phyloP scores from a whole-genome alignment of 768 basidiomycete species.

The Mycena vitilis region DNA sequence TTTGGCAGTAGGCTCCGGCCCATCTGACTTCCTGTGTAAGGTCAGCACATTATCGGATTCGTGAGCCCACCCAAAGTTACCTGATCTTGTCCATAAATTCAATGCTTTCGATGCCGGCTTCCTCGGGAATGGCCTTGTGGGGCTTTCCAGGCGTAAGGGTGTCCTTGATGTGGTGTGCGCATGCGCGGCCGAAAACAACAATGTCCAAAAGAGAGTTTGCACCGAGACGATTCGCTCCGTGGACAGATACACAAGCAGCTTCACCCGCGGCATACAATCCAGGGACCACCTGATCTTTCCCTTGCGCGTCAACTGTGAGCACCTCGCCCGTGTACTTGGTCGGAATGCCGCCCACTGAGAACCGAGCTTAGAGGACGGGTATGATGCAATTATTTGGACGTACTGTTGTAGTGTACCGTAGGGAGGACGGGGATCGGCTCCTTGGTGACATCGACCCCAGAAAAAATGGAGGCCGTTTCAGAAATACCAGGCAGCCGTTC shows the following conservation, averaged over 20 bases:
- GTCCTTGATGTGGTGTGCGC: conserved; percentile 96
- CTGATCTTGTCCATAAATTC: conserved; percentile 91
- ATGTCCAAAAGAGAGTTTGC: conserved; percentile 99
- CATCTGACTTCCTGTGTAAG: conserved; percentile 72
- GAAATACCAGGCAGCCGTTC: conserved; percentile 99
- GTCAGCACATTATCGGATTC: background rate
- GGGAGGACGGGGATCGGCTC: conserved; percentile 99
- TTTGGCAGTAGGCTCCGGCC: conserved; percentile 87
- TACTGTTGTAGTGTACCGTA: conserved; percentile 99
- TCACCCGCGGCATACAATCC: conserved; percentile 99
- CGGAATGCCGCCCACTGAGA: conserved; percentile 97
- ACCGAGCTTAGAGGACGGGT: conserved; percentile 34
- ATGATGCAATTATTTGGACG: conserved; percentile 45
- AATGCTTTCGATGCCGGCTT: conserved; percentile 86
- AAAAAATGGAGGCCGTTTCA: conserved; percentile 98
- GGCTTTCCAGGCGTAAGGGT: conserved; percentile 90
- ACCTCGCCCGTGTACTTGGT: conserved; percentile 99
- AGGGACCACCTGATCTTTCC: conserved; percentile 94
- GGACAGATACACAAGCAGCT: conserved; percentile 98
- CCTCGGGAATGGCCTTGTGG: conserved; percentile 88
- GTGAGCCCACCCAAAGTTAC: conserved; percentile 43
- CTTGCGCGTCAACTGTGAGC: conserved; percentile 86
- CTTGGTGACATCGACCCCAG: conserved; percentile 99
- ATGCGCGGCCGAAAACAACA: conserved; percentile 99
- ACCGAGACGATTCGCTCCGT: conserved; percentile 98